Evolutionary conservation across 306 rosid species (phyloP), one percentile per base, ranked within the genome.

Genomic region (Neltuma alba): DNA sequence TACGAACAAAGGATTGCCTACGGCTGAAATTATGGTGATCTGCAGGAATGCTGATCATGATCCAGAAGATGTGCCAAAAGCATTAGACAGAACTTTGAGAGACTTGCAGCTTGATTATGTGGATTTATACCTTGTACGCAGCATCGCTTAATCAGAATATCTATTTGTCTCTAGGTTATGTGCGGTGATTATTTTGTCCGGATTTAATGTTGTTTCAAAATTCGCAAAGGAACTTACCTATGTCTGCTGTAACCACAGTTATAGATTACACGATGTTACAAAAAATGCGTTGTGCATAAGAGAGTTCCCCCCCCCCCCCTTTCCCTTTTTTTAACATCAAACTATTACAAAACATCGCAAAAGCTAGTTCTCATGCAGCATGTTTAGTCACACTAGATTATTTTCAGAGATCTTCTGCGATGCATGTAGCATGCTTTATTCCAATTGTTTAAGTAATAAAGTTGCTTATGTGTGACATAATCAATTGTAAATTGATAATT

Each of bases 41-140:
- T 72, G 34, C 88, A 94, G 98, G 98, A 72, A 80, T 76, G 70
- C 86, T 38, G 91, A 91, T 82, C 97, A 92, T 82, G 97, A 90
- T 31, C 92, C 93, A 11, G 97, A 92, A 82, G 94, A 90, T 77
- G 97, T 90, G 15, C 90, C 90, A 5, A 68, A 38, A 41, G 98
- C 97, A 36, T 47, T 94, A 86, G 87, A 86, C 66, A 79, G 89
- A 83, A 94, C 97, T 76, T 76, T 94, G 88, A 37, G 18, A 37
- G 93, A 94, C 77, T 84, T 94, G 85, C 96, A 92, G 81, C 93
- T 94, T 62, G 94, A 89, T 71, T 94, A 92, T 84, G 55, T 92
- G 44, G 98, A 92, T 83, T 82, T 92, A 75, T 94, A 94, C 83
- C 96, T 94, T 57, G 97, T 94, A 90, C 55, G 94, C 82, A 52